Conservation (phyloP, 2,329 filamentous ascomycete genomes). For the Colletotrichum musicola region DNA sequence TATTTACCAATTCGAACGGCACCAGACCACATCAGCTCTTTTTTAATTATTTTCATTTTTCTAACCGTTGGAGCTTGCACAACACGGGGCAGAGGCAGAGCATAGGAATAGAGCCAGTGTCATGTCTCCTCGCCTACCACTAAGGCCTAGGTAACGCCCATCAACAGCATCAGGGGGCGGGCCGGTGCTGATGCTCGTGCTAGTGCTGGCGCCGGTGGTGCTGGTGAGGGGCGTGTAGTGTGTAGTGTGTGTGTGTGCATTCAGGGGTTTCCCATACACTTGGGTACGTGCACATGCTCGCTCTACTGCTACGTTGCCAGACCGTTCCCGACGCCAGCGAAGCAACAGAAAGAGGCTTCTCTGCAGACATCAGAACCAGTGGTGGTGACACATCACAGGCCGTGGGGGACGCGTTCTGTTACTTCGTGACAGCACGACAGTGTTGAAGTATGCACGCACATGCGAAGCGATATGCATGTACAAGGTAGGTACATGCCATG, state of each 20-base stretch:
- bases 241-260: constrained; percentile 5
- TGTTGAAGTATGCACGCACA: not conserved
- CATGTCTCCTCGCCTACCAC: too few species aligned
- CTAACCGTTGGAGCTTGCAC: not conserved
- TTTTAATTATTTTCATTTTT: not conserved
- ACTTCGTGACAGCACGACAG: not conserved
- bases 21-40: constrained; percentile 13
- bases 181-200: too few species aligned
- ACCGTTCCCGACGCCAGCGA: constrained; percentile 28
- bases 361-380: not conserved
- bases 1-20: constrained; percentile 11
- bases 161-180: too few species aligned
- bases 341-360: not conserved
- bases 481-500: not conserved
- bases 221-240: constrained; percentile 18
- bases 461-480: not conserved
- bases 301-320: constrained; percentile 14
- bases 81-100: too few species aligned
- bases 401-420: constrained; percentile 17
- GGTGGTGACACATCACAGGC: not conserved
- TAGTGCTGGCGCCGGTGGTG: too few species aligned
- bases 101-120: too few species aligned
- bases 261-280: constrained; percentile 32
- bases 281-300: constrained; percentile 32
- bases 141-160: too few species aligned